Evolutionary conservation across 2,329 filamentous ascomycete genomes (phyloP).

Genomic region (Sordariomycetes sp.): DNA sequence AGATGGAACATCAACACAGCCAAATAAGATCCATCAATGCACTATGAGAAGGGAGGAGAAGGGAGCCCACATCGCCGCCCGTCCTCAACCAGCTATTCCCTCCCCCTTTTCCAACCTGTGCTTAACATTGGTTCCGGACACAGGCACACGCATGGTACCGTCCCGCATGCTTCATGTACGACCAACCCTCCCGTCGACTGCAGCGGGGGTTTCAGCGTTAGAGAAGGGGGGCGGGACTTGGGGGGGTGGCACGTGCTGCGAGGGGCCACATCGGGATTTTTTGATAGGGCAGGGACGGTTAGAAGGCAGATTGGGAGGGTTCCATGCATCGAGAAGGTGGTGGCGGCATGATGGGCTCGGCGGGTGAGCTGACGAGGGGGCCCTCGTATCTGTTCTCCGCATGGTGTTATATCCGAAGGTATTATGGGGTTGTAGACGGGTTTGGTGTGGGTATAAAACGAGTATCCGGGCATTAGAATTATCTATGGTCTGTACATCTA

Average conservation of each 20-base stretch:
- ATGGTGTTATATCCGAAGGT: not conserved
- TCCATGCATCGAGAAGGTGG: not conserved
- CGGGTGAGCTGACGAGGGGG: not conserved
- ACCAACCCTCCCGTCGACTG: not conserved
- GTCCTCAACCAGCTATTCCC: not conserved
- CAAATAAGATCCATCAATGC: no score
- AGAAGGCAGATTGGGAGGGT: not conserved
- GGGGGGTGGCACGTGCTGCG: not conserved
- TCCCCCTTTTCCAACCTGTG: no score
- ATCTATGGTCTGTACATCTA: conserved; percentile 6
- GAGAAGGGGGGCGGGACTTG: not conserved
- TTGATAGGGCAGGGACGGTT: not conserved
- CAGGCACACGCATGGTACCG: not conserved
- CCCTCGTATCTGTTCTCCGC: not conserved
- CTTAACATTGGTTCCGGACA: not conserved
- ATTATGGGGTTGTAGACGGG: not conserved
- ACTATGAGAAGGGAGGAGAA: not conserved
- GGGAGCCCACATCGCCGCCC: not conserved
- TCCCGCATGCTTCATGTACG: not conserved
- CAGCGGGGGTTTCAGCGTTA: not conserved
- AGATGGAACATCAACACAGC: no score
- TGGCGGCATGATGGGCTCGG: not conserved
- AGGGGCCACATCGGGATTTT: conserved; percentile 1
- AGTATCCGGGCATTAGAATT: not conserved
- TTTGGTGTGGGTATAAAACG: not conserved